Percentiles rank a stretch among this genome's conserved stretches.
These are phyloP conservation scores for Uromyces viciae-fabae DNA, from an alignment of 1,284 basidiomycete genomes.

Conservation along the genomic window DNA sequence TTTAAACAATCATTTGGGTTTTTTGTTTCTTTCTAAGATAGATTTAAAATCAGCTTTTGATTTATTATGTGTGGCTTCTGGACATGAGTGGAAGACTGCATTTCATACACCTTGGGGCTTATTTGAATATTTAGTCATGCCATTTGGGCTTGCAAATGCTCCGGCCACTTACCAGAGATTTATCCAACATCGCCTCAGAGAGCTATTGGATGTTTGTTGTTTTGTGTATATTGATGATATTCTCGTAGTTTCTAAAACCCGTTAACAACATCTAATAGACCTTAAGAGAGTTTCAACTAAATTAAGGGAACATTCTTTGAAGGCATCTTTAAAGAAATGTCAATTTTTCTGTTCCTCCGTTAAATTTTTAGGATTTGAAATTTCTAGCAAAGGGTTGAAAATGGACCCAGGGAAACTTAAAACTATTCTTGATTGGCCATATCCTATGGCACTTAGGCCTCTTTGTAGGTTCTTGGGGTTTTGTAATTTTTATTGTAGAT, in stretches of 20 bases:
- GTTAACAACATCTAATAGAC: not conserved
- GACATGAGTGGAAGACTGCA: conserved; percentile 1
- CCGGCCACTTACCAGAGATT: conserved; percentile 25
- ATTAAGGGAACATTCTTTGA: not conserved
- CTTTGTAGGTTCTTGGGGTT: conserved; percentile 21
- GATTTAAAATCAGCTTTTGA: conserved; percentile 22
- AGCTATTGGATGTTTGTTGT: conserved; percentile 28
- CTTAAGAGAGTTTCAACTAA: not conserved
- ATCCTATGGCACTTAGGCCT: not conserved
- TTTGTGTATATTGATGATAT: conserved; percentile 32
- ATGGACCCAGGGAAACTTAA: conserved; percentile 13
- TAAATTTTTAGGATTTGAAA: conserved; percentile 14
- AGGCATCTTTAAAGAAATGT: conserved; percentile 18
- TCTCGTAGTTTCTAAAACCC: conserved; percentile 16
- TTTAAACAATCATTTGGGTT: not conserved
- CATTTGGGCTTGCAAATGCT: conserved; percentile 22
- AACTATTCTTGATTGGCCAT: conserved; percentile 17
- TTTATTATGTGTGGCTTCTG: not conserved
- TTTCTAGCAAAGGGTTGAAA: not conserved
- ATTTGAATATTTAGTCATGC: conserved; percentile 17
- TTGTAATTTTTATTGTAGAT: conserved; percentile 14
- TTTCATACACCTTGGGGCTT: conserved; percentile 28
- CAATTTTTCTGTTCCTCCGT: conserved; percentile 9
- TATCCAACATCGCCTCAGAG: conserved; percentile 11
- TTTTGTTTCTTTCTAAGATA: not conserved